Evolutionary conservation across 23 red algal species (phyloP).

Genomic region (Gracilaria gracilis): DNA sequence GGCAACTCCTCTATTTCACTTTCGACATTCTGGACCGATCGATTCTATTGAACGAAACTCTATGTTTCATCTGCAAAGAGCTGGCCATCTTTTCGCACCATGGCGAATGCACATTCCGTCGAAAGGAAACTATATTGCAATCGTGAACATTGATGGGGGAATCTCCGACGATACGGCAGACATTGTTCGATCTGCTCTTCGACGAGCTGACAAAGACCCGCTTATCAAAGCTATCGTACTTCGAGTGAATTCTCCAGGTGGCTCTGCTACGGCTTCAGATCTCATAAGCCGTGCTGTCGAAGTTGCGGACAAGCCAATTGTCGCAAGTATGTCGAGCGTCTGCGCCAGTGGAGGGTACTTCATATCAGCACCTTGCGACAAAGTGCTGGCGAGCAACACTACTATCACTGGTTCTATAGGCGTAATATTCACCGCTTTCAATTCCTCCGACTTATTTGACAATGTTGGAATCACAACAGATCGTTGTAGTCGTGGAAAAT

Average conservation of each 20-base stretch:
- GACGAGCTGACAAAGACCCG: constrained; percentile 79
- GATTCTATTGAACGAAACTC: constrained; percentile 20
- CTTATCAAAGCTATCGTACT: constrained; percentile 85
- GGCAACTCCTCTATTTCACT: constrained; percentile 7
- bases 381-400: constrained; percentile 75
- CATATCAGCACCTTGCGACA: constrained; percentile 86
- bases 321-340: constrained; percentile 89
- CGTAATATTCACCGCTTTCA: constrained; percentile 80
- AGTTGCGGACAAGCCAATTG: constrained; percentile 86
- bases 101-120: constrained; percentile 56
- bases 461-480: constrained; percentile 88
- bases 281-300: constrained; percentile 81
- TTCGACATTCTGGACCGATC: constrained; percentile 21
- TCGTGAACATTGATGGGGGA: constrained; percentile 53
- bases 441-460: constrained; percentile 78
- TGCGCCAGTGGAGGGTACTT: constrained; percentile 95
- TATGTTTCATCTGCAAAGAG: constrained; percentile 48
- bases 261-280: constrained; percentile 88
- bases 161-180: constrained; percentile 65
- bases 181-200: constrained; percentile 53
- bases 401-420: constrained; percentile 98
- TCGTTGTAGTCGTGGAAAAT: constrained; percentile 59
- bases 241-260: constrained; percentile 93
- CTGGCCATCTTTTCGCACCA: constrained; percentile 35
- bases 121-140: constrained; percentile 58